Evolutionary conservation across 2,329 filamentous ascomycete genomes (phyloP), one percentile per base, ranked within the genome.

Genomic region (Penicillium glabrum): DNA sequence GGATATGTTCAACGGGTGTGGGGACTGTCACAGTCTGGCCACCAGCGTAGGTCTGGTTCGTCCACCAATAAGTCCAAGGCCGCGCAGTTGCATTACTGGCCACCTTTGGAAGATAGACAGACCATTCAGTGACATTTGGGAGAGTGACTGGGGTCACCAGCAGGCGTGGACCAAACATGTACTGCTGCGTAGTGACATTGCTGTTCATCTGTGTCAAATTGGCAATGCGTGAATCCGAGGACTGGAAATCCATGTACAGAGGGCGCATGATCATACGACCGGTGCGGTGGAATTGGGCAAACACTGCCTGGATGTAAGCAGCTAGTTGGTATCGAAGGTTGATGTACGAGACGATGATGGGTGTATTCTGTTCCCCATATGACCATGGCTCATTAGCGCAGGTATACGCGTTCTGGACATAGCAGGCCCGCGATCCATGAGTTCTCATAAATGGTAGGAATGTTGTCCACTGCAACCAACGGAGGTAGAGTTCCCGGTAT

Each of bases 381-480:
- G 79, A 83, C 85, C 85, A 88, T 0, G 87, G 82, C 67, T 88
- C 86, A 54, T 76, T 75, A 47, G 70, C 64, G 57, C 72, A 75
- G 1, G 74, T 75, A 54, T 69, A 75, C 1, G 72, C 72, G 51
- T 63, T 53, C 51, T 72, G 69, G 29, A 75, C 1, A 83, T 84
- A 67, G 31, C 65, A 67, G 4, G 84, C 81, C 1, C 85, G 79
- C 61, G 86, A 81, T 1, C 86, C 86, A 60, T 88, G 86, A 0
- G 87, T 77, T 2, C 86, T 73, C 80, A 88, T 85, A 1, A 88
- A 85, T 1, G 66, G 66, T 1, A 67, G 1, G 82, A 86, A 88
- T 0, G 83, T 76, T 0, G 81, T 83, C 84, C 85, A 88, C 61
- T 88, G 85, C 62, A 88, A 85, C 86, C 86, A 88, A 2, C 86